Evolutionary conservation across 192 early-diverging fungal genomes (phyloP), one percentile per base, ranked within the genome.

Genomic region (Podila epicladia): DNA sequence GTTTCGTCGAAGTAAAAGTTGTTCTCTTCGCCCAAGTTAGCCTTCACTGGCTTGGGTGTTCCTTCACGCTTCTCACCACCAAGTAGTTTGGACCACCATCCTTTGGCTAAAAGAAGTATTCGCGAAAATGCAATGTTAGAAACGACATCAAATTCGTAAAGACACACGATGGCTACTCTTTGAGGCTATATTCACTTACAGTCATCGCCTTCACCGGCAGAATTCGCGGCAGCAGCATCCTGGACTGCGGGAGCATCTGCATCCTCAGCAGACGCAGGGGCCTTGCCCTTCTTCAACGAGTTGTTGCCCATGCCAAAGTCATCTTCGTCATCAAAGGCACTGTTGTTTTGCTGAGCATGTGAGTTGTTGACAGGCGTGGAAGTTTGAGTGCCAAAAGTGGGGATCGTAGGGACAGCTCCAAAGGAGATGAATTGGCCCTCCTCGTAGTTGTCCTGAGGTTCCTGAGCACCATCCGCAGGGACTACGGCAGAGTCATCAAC

Each of bases 1-100:
- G 91, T 92, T 29, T 91, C 87, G 82, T 99, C 98, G 83, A 93
- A 99, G 71, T 92, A 93, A 77, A 96, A 95, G 5, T 91, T 83
- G 38, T 84, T 94, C 59, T 93, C 91, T 68, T 96, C 91, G 11
- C 96, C 96, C 62, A 98, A 72, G 76, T 99, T 95, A 3, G 95
- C 98, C 74, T 93, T 92, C 58, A 88, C 84, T 4, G 90, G 84
- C 60, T 84, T 83, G 28, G 73, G 75, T 20, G 76, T 80, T 0
- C 38, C 59, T 58, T 64, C 73, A 22, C 74, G 69, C 61, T 80
- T 80, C 51, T 80, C 76, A 20, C 74, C 74, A n/a, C 69, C 76
- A 64, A 80, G 72, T 15, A 80, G 58, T 70, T 80, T 80, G 8
- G 69, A 65, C 76, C 76, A 80, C 76, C 70, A 77, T 33, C 59